Percentiles rank a stretch among this genome's conserved stretches.
These are phyloP conservation scores for Osmanthus fragrans DNA, from an alignment of 257 asterid species.

Conservation along the genomic window DNA sequence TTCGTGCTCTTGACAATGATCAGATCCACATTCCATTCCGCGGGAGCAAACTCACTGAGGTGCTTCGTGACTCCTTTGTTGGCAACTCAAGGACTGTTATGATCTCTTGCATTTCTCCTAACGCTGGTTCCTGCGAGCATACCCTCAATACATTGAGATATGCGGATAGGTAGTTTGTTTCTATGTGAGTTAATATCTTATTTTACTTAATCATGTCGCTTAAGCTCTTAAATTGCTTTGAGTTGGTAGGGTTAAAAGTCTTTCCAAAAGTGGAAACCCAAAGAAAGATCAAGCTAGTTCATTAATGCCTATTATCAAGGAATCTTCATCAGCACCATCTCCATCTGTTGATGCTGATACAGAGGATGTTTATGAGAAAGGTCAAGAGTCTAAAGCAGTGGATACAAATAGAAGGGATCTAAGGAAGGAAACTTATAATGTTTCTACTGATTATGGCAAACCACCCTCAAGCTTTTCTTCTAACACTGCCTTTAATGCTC, in stretches of 20 bases:
- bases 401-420: conserved; percentile 51
- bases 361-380: conserved; percentile 59
- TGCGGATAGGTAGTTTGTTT: conserved; percentile 67
- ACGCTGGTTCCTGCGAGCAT: conserved; percentile 96
- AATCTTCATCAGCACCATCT: conserved; percentile 55
- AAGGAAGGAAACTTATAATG: conserved; percentile 60
- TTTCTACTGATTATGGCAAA: conserved; percentile 49
- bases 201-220: conserved; percentile 6
- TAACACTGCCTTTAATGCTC: conserved; percentile 44
- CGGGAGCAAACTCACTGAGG: conserved; percentile 98
- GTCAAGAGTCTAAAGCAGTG: conserved; percentile 54
- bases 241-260: conserved; percentile 84
- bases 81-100: conserved; percentile 96
- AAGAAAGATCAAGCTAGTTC: conserved; percentile 70
- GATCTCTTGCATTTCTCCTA: conserved; percentile 98
- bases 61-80: conserved; percentile 93
- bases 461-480: conserved; percentile 49
- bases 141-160: conserved; percentile 97
- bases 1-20: conserved; percentile 95
- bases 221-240: conserved; percentile 25
- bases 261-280: conserved; percentile 80
- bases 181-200: neutral
- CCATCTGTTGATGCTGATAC: conserved; percentile 48
- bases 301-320: conserved; percentile 56
- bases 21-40: conserved; percentile 97